Percentiles rank a stretch among this genome's conserved stretches.
Evolutionary conservation across 1,284 basidiomycete genomes (phyloP).

Genomic region (Crepidotus sp.): DNA sequence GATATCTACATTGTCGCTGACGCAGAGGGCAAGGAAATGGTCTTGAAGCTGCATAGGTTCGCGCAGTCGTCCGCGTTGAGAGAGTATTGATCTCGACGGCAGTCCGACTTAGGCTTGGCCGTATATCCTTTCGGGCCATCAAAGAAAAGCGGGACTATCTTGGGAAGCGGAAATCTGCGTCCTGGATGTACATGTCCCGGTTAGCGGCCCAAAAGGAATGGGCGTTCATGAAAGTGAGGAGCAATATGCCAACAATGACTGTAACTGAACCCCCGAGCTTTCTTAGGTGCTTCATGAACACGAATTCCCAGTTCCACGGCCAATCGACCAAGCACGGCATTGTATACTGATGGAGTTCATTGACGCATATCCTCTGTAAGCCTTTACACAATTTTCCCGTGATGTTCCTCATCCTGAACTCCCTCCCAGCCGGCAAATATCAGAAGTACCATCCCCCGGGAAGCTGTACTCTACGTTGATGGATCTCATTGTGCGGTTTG

Average conservation of each 20-base stretch:
- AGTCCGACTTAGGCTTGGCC: conserved; percentile 66
- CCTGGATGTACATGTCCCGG: conserved; percentile 99
- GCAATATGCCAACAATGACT: neutral
- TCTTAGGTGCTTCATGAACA: conserved; percentile 84
- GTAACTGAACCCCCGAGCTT: neutral
- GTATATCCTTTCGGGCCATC: conserved; percentile 94
- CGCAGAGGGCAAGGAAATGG: conserved; percentile 74
- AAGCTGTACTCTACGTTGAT: conserved; percentile 89
- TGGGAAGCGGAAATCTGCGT: conserved; percentile 90
- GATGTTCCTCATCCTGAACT: conserved; percentile 10
- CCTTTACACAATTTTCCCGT: neutral
- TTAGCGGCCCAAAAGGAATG: conserved; percentile 95
- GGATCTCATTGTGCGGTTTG: conserved; percentile 94
- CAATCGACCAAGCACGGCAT: conserved; percentile 92
- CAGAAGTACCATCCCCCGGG: conserved; percentile 76
- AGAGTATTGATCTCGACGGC: conserved; percentile 6
- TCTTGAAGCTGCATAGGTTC: conserved; percentile 88
- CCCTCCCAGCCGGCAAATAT: conserved; percentile 72
- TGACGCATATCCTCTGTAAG: conserved; percentile 90
- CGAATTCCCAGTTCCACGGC: conserved; percentile 87
- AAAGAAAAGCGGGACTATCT: conserved; percentile 97
- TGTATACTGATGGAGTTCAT: conserved; percentile 95
- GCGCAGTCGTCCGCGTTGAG: conserved; percentile 13
- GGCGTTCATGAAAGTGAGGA: conserved; percentile 90
- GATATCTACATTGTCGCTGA: conserved; percentile 94